Base-by-base conservation (phyloP, 352 stramenopile species). In the Phytophthora litchii region DNA sequence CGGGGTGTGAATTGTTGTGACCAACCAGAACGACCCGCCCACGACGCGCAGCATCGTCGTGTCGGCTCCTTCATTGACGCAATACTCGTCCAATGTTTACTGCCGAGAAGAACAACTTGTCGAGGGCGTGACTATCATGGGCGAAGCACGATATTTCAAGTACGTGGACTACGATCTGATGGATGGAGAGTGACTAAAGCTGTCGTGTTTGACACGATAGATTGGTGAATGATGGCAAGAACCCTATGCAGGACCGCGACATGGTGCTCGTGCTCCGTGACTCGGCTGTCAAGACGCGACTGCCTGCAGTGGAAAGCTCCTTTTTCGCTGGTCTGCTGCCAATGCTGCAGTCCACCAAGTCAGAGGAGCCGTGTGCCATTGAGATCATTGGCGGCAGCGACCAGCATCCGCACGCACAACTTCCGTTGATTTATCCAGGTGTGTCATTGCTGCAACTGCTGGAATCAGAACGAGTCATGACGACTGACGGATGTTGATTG, bases 41-140 rank as follows among this genome's bases (percentile, higher is more conserved):
- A 90, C 83, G n/a, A 92, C 83, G 19, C 74, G 80, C 32, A 87
- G 70, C 20, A 76, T 70, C 44, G 72, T 64, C 29, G 44, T 75
- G 31, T 60, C 72, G 31, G 66, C 76, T 4, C 86, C 83, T 13
- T 83, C 78, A 36, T 60, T 95, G 21, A 94, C 86, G 34, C 86
- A 92, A 46, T 93, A 94, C 67, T 95, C 86, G 4, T 72, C 76
- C 20, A 95, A 95, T 56, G 76, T 89, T 17, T 88, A 81, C 38
- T 68, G 53, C 27, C 69, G 64, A 41, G 74, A 73, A n/a, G 77
- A 83, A 31, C 58, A 63, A n/a, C 44, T 90, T 0, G 35, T 64
- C 13, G 54, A 69, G 5, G 72, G 74, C 13, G 72, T 85, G 21
- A 67, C 43, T 23, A 37, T 81, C 31, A 82, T 83, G 69, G 76